Percentiles rank a stretch among this genome's conserved stretches.
Conservation (phyloP, 1,284 basidiomycete genomes). For the Spongispora temasekensis region DNA sequence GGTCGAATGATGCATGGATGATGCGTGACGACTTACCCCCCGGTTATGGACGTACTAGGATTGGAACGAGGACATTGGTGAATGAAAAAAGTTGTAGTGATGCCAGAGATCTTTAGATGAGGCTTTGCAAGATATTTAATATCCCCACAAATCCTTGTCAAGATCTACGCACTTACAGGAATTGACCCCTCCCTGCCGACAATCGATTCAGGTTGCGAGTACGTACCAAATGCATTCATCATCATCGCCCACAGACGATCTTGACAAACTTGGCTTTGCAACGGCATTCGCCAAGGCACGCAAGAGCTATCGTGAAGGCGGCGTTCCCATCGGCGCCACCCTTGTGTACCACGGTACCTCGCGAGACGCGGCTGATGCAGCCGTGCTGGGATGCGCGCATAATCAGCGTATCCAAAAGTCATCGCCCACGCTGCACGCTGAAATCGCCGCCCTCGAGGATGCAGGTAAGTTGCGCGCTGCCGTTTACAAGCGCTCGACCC, state of each 20-base stretch:
- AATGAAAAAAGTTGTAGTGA: no score
- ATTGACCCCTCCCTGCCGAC: no score
- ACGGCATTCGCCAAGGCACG: conserved; percentile 46
- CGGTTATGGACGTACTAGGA: no score
- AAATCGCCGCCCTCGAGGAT: conserved; percentile 53
- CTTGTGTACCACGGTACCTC: conserved; percentile 38
- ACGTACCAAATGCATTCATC: no score
- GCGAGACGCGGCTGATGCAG: conserved; percentile 15
- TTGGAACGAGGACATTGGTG: no score
- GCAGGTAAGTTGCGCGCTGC: conserved; percentile 47
- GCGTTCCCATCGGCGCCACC: conserved; percentile 60
- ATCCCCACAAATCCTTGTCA: no score
- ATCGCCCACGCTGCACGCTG: conserved; percentile 56
- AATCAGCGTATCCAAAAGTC: conserved; percentile 56
- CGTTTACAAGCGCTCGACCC: conserved; percentile 48
- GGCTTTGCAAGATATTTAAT: no score
- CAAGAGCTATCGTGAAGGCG: conserved; percentile 48
- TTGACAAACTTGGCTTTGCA: conserved; percentile 30
- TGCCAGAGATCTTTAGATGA: no score
- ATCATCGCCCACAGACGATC: neutral
- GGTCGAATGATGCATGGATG: no score
- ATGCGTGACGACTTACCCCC: no score
- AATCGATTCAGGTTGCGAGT: no score
- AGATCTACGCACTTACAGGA: no score
- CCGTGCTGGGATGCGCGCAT: conserved; percentile 48